Percentiles rank a stretch among this genome's conserved stretches.
These are phyloP conservation scores for Boletus eberwhitei DNA, from an alignment of 768 basidiomycete species.

Conservation along the genomic window DNA sequence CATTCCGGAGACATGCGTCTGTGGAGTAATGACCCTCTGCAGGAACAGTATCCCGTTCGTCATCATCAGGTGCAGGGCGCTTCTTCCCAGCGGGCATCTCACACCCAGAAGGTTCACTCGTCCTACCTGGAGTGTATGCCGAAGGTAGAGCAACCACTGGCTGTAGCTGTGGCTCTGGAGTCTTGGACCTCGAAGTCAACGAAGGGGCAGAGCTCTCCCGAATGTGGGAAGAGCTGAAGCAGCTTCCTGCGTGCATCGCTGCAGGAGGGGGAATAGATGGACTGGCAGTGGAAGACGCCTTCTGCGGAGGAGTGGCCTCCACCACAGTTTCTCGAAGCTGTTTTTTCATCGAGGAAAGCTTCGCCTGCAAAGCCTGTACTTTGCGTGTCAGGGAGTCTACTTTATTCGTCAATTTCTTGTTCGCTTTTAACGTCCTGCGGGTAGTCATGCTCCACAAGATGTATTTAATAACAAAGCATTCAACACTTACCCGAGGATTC, in stretches of 20 bases:
- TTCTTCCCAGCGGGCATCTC: constrained; percentile 57
- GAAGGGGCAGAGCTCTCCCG: constrained; percentile 44
- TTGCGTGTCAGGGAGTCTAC: constrained; percentile 72
- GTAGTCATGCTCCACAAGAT: constrained; percentile 2
- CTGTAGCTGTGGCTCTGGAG: constrained; percentile 43
- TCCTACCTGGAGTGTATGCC: constrained; percentile 49
- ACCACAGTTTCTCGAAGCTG: constrained; percentile 21
- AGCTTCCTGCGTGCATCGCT: background rate
- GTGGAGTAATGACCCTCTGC: constrained; percentile 58
- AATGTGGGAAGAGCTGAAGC: constrained; percentile 8
- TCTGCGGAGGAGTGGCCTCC: constrained; percentile 10
- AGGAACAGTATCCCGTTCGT: constrained; percentile 58
- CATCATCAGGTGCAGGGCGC: constrained; percentile 74
- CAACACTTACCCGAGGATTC: constrained; percentile 59
- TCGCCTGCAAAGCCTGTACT: constrained; percentile 66
- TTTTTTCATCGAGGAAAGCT: constrained; percentile 54
- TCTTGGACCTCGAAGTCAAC: constrained; percentile 44
- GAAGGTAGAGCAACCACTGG: constrained; percentile 20
- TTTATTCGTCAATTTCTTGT: constrained; percentile 69
- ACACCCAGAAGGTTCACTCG: constrained; percentile 28
- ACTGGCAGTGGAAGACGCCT: constrained; percentile 7
- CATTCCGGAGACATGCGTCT: constrained; percentile 35
- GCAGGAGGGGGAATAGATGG: constrained; percentile 13
- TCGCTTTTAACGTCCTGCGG: constrained; percentile 69
- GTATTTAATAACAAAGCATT: constrained; percentile 2